phyloP scores from a whole-genome alignment of 306 rosid species.

The Boehmeria nivea region DNA sequence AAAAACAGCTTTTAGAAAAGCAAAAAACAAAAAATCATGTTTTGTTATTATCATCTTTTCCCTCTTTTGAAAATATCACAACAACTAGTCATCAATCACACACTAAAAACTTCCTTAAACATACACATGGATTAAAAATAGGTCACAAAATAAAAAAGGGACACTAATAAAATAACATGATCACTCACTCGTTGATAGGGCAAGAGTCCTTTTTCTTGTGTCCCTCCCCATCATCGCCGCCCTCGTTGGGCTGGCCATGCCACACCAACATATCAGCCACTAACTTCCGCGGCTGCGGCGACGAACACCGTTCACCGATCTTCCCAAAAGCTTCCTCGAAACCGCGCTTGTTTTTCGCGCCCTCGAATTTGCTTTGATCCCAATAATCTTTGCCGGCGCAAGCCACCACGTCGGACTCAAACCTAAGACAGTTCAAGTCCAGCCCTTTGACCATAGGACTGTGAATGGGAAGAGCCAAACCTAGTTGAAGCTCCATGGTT shows the following conservation, averaged over 20 bases:
- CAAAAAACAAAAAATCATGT: no score
- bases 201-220: slow-evolving; percentile 28
- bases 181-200: slow-evolving; percentile 40
- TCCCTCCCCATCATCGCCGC: slow-evolving; percentile 46
- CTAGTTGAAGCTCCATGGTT: slow-evolving; percentile 66
- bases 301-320: slow-evolving; percentile 1
- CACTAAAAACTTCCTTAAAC: no score
- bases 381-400: slow-evolving; percentile 1
- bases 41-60: no score
- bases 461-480: slow-evolving; percentile 42
- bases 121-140: no score
- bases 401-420: not conserved
- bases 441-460: slow-evolving; percentile 27
- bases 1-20: no score
- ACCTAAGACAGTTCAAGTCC: not conserved
- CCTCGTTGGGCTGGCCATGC: slow-evolving; percentile 68
- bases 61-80: no score
- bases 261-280: slow-evolving; percentile 40
- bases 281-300: not conserved
- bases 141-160: no score
- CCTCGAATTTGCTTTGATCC: slow-evolving; percentile 14
- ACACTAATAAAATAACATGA: no score
- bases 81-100: no score
- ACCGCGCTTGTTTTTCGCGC: slow-evolving; percentile 45
- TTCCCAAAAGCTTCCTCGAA: slow-evolving; percentile 48